Evolutionary conservation across 352 stramenopile species (phyloP).

Genomic region (Phytophthora sansomeana): DNA sequence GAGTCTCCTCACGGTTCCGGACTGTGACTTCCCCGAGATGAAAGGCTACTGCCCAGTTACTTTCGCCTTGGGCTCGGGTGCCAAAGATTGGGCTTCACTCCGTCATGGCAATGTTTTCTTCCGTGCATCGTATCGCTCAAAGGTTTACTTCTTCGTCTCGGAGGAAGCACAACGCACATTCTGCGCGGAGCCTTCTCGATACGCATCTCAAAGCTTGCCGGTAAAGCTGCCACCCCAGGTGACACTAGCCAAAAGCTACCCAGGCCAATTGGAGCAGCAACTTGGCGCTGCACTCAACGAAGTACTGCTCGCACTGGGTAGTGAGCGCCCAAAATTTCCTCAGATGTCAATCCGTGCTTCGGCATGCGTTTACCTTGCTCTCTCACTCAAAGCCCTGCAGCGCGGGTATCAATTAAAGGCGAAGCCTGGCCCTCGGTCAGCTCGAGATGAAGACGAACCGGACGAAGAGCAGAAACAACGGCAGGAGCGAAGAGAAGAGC

Average conservation of each 20-base stretch:
- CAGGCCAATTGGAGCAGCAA: constrained; percentile 68
- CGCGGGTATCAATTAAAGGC: constrained; percentile 28
- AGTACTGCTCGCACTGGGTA: constrained; percentile 60
- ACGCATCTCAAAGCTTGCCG: constrained; percentile 51
- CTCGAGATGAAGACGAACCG: constrained; percentile 30
- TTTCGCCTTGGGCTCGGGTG: constrained; percentile 50
- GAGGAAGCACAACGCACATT: constrained; percentile 59
- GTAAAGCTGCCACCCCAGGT: constrained; percentile 75
- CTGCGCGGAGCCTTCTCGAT: constrained; percentile 53
- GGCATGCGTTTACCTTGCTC: constrained; percentile 64
- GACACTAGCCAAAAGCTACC: constrained; percentile 56
- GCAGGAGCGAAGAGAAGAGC: constrained; percentile 24
- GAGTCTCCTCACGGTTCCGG: constrained; percentile 63
- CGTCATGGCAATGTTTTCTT: constrained; percentile 63
- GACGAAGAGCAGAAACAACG: constrained; percentile 37
- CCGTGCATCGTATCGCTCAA: constrained; percentile 61
- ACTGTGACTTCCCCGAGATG: constrained; percentile 77
- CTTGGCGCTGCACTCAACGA: constrained; percentile 69
- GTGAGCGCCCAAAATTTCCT: constrained; percentile 67
- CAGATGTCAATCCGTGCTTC: constrained; percentile 44
- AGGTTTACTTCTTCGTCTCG: constrained; percentile 69
- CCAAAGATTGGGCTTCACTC: constrained; percentile 48
- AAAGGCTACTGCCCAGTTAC: constrained; percentile 83
- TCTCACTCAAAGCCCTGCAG: constrained; percentile 58
- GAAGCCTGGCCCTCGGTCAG: constrained; percentile 25